Conservation (phyloP, 1,284 basidiomycete genomes). For the Cutaneotrichosporon cutaneum region DNA sequence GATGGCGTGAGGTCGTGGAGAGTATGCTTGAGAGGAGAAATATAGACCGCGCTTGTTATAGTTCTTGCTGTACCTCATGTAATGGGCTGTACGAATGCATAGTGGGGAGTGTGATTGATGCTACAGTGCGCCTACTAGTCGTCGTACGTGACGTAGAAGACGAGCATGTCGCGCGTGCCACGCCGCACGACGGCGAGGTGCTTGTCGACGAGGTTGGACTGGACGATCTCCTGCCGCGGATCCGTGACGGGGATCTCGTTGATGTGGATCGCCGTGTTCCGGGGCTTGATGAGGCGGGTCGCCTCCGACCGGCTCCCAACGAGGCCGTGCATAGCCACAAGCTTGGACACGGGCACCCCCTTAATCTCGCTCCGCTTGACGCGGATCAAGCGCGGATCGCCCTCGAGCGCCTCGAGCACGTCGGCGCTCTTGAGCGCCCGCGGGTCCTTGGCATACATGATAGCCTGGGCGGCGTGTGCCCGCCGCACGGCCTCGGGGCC, state of each 20-base stretch:
- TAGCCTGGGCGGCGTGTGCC: constrained; percentile 62
- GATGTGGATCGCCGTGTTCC: constrained; percentile 57
- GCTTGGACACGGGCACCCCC: constrained; percentile 59
- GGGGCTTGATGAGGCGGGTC: constrained; percentile 57
- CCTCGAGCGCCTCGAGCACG: constrained; percentile 60
- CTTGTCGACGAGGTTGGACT: constrained; percentile 62
- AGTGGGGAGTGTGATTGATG: constrained; percentile 5
- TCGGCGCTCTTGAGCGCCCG: constrained; percentile 54
- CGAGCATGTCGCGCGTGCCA: constrained; percentile 71
- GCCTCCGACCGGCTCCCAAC: constrained; percentile 56
- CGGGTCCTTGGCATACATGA: constrained; percentile 61
- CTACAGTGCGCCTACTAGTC: neutral
- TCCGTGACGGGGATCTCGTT: constrained; percentile 57
- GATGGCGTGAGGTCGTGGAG: constrained; percentile 30
- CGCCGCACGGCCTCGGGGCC: constrained; percentile 61
- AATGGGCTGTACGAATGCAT: constrained; percentile 8
- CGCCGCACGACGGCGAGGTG: constrained; percentile 67
- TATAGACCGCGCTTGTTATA: neutral
- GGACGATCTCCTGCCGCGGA: constrained; percentile 48
- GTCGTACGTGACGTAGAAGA: constrained; percentile 56
- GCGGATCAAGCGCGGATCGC: constrained; percentile 61
- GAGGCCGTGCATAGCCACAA: constrained; percentile 60
- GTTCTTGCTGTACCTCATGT: constrained; percentile 1
- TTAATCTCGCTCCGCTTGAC: constrained; percentile 56
- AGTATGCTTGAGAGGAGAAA: neutral